Evolutionary conservation across 371 early-diverging fungal genomes (phyloP), one percentile per base, ranked within the genome.

Genomic region (Catenaria anguillulae): DNA sequence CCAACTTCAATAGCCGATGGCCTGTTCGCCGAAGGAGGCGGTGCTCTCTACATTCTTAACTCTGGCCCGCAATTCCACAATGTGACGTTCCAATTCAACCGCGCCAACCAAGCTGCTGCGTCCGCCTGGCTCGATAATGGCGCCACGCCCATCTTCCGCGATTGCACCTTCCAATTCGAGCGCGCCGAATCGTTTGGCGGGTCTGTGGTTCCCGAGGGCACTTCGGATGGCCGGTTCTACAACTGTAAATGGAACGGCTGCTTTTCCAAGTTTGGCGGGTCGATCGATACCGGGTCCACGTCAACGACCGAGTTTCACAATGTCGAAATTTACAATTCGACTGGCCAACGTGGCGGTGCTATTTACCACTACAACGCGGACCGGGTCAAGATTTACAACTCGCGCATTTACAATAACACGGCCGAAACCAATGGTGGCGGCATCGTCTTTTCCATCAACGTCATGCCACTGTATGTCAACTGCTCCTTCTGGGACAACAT

Each of bases 261-360:
- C 58, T 26, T 24, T 8, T 58, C 58, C 58, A 58, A 58, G 31
- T 58, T 58, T 35, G 58, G 58, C 31, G 58, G 58, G 36, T 17
- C 34, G 2, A 36, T 58, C 2, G 58, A 58, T 24, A 58, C 58
- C 13, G 58, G 58, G 0, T 24, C 40, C 29, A 36, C 36, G 26
- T 26, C 26, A 8, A 33, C 34, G 2, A 36, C 58, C 24, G 58
- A 58, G 58, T 58, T 58, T 21, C 23, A 31, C 21, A 21, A 21
- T 3, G n/a, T 23, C 19, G 26, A 8, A 2, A 12, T 58, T 15
- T 3, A n/a, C 10, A 40, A 40, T 36, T 24, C n/a, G 8, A 31
- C 24, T 0, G 58, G 36, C 40, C 58, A 58, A 12, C 24, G 36
- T 19, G 58, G 58, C 31, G 58, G 36, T 17, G 58, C 58, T 23